A percentile compares a stretch with the other conserved stretches of the same genome.
phyloP scores from a whole-genome alignment of 2,329 filamentous ascomycete genomes.

The Sphaerostilbella broomeana region DNA sequence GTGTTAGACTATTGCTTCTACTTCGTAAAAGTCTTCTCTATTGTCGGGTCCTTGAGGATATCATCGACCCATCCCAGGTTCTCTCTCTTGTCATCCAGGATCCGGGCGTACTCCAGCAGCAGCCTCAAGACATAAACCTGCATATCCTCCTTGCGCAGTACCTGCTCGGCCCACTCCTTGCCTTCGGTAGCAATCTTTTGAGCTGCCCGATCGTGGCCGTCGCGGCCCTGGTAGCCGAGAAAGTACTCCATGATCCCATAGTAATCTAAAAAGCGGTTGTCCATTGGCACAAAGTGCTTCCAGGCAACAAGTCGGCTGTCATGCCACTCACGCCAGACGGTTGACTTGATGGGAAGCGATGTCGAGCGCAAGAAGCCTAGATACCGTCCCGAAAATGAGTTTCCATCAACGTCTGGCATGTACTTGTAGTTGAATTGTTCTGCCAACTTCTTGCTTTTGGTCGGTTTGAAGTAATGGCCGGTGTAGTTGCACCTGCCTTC shows the following conservation, averaged over 20 bases:
- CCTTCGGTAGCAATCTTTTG: conserved; percentile 59
- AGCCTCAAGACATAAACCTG: conserved; percentile 61
- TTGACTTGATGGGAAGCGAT: conserved; percentile 68
- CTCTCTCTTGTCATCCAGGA: conserved; percentile 46
- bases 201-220: conserved; percentile 50
- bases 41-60: conserved; percentile 30
- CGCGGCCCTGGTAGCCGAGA: conserved; percentile 47
- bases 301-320: conserved; percentile 66
- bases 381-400: conserved; percentile 63
- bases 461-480: conserved; percentile 36
- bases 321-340: conserved; percentile 76
- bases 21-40: conserved; percentile 25
- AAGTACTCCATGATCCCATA: conserved; percentile 72
- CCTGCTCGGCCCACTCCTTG: conserved; percentile 61
- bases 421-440: conserved; percentile 59
- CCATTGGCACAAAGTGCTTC: conserved; percentile 77
- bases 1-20: conserved; percentile 18
- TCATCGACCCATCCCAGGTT: conserved; percentile 51
- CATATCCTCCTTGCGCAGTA: conserved; percentile 67
- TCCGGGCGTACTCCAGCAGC: conserved; percentile 55
- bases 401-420: conserved; percentile 71
- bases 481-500: conserved; percentile 43
- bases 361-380: conserved; percentile 63
- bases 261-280: conserved; percentile 64
- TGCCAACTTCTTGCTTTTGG: conserved; percentile 35